Evolutionary conservation across 2,329 filamentous ascomycete genomes (phyloP).

Genomic region (Salinomyces thailandicus): DNA sequence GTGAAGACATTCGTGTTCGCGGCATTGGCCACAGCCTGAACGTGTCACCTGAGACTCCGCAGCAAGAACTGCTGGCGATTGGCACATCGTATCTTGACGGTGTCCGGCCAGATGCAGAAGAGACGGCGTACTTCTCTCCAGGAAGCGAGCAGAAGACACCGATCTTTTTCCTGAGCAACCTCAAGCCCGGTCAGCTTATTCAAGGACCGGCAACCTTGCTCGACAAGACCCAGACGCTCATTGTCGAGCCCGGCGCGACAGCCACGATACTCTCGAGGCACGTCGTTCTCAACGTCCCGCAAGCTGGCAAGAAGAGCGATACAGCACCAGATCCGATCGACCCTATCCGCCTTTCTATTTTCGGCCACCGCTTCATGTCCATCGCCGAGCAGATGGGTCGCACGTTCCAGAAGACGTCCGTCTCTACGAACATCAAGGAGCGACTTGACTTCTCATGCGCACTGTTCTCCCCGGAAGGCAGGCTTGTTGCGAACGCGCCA

Average conservation of each 20-base stretch:
- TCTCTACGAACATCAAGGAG: constrained; percentile 41
- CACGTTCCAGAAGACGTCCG: constrained; percentile 45
- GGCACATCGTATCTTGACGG: constrained; percentile 8
- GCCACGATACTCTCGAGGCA: constrained; percentile 30
- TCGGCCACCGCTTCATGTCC: constrained; percentile 48
- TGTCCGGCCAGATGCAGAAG: neutral
- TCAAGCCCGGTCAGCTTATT: constrained; percentile 15
- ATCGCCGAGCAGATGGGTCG: constrained; percentile 51
- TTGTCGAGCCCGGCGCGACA: constrained; percentile 30
- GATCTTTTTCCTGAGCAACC: constrained; percentile 16
- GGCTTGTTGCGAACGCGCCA: constrained; percentile 34
- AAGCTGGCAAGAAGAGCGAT: constrained; percentile 12
- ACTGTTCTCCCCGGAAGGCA: constrained; percentile 33
- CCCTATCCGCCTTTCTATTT: constrained; percentile 45
- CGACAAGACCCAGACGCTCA: constrained; percentile 38
- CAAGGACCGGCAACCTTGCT: constrained; percentile 25
- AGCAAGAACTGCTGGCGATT: neutral
- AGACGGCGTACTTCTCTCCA: constrained; percentile 14
- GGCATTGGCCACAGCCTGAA: constrained; percentile 13
- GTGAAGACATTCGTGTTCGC: constrained; percentile 30
- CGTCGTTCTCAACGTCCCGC: constrained; percentile 29
- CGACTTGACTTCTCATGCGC: constrained; percentile 37
- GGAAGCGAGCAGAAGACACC: constrained; percentile 14
- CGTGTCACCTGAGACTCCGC: constrained; percentile 9
- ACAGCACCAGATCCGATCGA: constrained; percentile 25